These are phyloP conservation scores for Cicer cuneatum DNA, from an alignment of 306 rosid species.

Conservation along the genomic window DNA sequence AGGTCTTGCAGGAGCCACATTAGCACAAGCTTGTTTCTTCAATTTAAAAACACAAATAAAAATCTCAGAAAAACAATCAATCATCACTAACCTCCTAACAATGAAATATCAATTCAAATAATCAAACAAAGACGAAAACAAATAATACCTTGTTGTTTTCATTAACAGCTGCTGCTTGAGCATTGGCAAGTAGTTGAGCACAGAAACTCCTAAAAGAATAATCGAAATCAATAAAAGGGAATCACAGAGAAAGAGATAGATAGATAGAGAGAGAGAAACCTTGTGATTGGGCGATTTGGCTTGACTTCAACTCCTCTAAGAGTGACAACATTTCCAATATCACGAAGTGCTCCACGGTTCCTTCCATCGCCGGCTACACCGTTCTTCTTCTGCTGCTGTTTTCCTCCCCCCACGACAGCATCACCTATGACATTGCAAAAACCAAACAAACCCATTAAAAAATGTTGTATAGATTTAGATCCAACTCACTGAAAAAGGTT, in stretches of 20 bases:
- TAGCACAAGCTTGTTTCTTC: constrained; percentile 67
- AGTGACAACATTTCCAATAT: constrained; percentile 74
- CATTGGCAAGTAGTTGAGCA: constrained; percentile 87
- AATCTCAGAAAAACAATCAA: background rate
- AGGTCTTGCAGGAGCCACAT: constrained; percentile 43
- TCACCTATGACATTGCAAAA: constrained; percentile 55
- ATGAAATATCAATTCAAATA: background rate
- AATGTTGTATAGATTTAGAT: background rate
- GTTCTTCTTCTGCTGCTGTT: constrained; percentile 62
- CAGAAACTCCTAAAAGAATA: constrained; percentile 68
- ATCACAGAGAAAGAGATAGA: background rate
- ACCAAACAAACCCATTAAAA: background rate
- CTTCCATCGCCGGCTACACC: constrained; percentile 55
- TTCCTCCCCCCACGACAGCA: constrained; percentile 59
- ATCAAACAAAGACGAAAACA: background rate
- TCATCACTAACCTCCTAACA: background rate
- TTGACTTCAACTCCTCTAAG: constrained; percentile 61
- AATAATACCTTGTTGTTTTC: constrained; percentile 66
- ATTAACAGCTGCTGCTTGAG: constrained; percentile 69
- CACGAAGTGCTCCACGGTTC: constrained; percentile 71
- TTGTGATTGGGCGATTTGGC: constrained; percentile 86
- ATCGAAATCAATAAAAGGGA: constrained; percentile 2
- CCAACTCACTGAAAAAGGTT: background rate
- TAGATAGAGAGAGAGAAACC: constrained; percentile 43
- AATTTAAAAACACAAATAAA: background rate